Percentiles rank a stretch among this genome's conserved stretches.
Conservation (phyloP, 495 filamentous ascomycete genomes). For the Immersiella caudata region DNA sequence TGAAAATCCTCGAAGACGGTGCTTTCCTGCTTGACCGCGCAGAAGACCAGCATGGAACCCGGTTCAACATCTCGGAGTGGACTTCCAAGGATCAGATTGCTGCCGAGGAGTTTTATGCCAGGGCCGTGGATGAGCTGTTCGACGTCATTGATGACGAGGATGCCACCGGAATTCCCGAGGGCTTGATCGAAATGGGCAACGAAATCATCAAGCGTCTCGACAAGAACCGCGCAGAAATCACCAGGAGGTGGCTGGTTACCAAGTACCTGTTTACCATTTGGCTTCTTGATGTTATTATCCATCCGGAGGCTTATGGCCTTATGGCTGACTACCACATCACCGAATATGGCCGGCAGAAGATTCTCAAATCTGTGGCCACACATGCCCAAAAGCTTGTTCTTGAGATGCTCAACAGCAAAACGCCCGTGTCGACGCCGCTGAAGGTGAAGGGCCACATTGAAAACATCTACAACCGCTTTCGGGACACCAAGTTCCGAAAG, state of each 20-base stretch:
- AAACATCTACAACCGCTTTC: constrained; percentile 71
- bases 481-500: constrained; percentile 51
- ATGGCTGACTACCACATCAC: constrained; percentile 89
- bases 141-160: constrained; percentile 79
- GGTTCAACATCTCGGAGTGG: constrained; percentile 66
- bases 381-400: constrained; percentile 74
- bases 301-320: constrained; percentile 88
- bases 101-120: constrained; percentile 87
- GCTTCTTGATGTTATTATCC: constrained; percentile 79
- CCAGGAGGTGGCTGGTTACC: constrained; percentile 76
- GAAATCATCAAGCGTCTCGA: constrained; percentile 79
- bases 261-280: constrained; percentile 93
- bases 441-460: constrained; percentile 74
- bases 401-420: constrained; percentile 62
- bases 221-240: constrained; percentile 67
- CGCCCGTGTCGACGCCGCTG: constrained; percentile 62
- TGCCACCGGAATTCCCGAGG: constrained; percentile 80
- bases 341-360: constrained; percentile 84
- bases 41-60: constrained; percentile 66
- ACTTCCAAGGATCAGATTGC: constrained; percentile 72
- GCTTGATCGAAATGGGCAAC: constrained; percentile 78
- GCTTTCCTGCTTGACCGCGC: constrained; percentile 82
- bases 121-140: constrained; percentile 80
- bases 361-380: constrained; percentile 80
- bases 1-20: constrained; percentile 90